These are phyloP conservation scores for Crithidia bombi DNA, from an alignment of 208 protist species.

Conservation along the genomic window DNA sequence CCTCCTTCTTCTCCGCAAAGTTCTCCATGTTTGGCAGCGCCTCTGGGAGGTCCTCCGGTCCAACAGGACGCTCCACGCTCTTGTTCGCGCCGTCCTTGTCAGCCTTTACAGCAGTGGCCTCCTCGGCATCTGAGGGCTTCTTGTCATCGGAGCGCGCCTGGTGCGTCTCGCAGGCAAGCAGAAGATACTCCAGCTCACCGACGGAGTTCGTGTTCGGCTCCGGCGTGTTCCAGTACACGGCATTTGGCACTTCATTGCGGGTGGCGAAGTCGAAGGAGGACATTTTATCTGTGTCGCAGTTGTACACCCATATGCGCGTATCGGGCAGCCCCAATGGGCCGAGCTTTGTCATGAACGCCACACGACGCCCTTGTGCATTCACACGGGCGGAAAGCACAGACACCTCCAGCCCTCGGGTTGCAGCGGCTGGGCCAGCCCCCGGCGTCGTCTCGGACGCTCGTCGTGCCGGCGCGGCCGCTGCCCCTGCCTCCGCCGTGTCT, in stretches of 20 bases:
- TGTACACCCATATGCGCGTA: conserved; percentile 89
- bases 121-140: conserved; percentile 9
- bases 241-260: conserved; percentile 72
- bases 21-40: conserved; percentile 86
- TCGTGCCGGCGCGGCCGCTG: neutral
- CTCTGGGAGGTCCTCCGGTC: conserved; percentile 65
- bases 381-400: conserved; percentile 65
- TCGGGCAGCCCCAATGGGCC: conserved; percentile 53
- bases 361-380: conserved; percentile 84
- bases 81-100: conserved; percentile 8
- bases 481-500: neutral
- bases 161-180: conserved; percentile 90
- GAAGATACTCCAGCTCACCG: conserved; percentile 87
- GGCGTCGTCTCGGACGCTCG: neutral
- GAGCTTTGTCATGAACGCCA: conserved; percentile 78
- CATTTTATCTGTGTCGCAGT: conserved; percentile 88
- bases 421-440: conserved; percentile 18
- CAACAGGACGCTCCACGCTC: conserved; percentile 16
- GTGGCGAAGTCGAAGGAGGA: conserved; percentile 79
- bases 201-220: conserved; percentile 84
- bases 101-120: neutral
- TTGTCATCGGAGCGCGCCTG: conserved; percentile 42
- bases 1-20: conserved; percentile 65
- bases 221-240: conserved; percentile 90
- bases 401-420: conserved; percentile 23